Evolutionary conservation across 2,329 filamentous ascomycete species (phyloP), one percentile per base, ranked within the genome.

Genomic region (Cladophialophora chaetospira): DNA sequence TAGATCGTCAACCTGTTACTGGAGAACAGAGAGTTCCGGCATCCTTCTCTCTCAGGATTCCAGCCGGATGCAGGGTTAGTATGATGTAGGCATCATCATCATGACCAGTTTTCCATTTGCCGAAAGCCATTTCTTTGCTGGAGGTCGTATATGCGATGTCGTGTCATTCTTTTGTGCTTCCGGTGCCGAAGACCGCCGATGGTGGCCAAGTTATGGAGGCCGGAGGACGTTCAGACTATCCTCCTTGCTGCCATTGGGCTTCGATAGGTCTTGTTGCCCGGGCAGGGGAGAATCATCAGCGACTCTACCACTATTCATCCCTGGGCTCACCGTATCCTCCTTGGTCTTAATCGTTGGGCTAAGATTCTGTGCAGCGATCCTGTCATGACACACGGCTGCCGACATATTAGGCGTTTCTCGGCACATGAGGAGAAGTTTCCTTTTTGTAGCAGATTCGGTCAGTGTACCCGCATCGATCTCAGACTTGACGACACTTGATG

Each of bases 151-250:
- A 28, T 9, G n/a, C 47, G 17, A 42, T 31, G 35, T 42, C 19
- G 36, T 47, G 42, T 36, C 47, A 29, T 42, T 47, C 42, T 15
- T 31, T 9, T 47, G 51, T 54, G 42, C 25, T 54, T 54, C 51
- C 10, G 51, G 51, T 17, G 51, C 51, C 23, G 51, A 54, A 42
- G 51, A 54, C 51, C 51, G 40, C 47, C 51, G 51, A 26, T 54
- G 51, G 42, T 54, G 51, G 21, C 51, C 21, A 40, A 31, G 11
- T 38, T 54, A 28, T 21, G 51, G 51, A 47, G 42, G 51, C 23
- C 40, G 51, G 47, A 54, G 40, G 40, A 42, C 21, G 23, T 54
- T 47, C 28, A 26, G 28, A 15, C 28, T 38, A 38, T 54, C 43
- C 43, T 54, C 43, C 36, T 15, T 47, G 19, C n/a, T 45, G 43